These are phyloP conservation scores for Dactylellina leptospora DNA, from an alignment of 2,329 filamentous ascomycete species.

Conservation along the genomic window DNA sequence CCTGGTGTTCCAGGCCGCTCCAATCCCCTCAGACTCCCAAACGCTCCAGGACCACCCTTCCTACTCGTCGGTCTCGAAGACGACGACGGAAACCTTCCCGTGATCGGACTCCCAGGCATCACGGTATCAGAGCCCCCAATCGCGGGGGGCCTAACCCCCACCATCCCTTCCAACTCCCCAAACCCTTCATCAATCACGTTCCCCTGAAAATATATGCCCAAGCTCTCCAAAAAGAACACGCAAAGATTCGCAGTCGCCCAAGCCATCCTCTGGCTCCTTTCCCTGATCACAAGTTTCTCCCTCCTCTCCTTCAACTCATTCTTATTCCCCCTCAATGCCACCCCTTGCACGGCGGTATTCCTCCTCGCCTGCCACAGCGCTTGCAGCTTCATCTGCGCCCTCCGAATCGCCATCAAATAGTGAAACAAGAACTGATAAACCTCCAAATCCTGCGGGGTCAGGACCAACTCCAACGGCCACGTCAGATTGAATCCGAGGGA, in stretches of 20 bases:
- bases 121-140: not conserved
- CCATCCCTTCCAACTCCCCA: slow-evolving; percentile 72
- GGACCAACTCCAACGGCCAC: slow-evolving; percentile 85
- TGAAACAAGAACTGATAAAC: slow-evolving; percentile 85
- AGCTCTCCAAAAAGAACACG: slow-evolving; percentile 87
- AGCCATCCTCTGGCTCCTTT: slow-evolving; percentile 76
- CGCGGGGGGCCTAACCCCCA: slow-evolving; percentile 54
- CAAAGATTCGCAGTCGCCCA: slow-evolving; percentile 91
- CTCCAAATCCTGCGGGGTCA: slow-evolving; percentile 77
- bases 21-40: slow-evolving; percentile 9
- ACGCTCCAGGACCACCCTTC: slow-evolving; percentile 4
- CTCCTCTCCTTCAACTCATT: slow-evolving; percentile 71
- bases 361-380: slow-evolving; percentile 84
- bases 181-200: slow-evolving; percentile 85
- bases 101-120: slow-evolving; percentile 28
- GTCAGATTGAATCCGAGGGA: slow-evolving; percentile 75
- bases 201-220: slow-evolving; percentile 86
- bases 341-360: slow-evolving; percentile 72
- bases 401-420: slow-evolving; percentile 84
- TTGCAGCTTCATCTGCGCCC: slow-evolving; percentile 83
- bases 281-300: slow-evolving; percentile 70
- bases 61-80: slow-evolving; percentile 16
- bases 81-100: not conserved
- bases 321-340: slow-evolving; percentile 69
- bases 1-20: slow-evolving; percentile 37